phyloP scores from a whole-genome alignment of 306 rosid genomes.

The Psophocarpus tetragonolobus region DNA sequence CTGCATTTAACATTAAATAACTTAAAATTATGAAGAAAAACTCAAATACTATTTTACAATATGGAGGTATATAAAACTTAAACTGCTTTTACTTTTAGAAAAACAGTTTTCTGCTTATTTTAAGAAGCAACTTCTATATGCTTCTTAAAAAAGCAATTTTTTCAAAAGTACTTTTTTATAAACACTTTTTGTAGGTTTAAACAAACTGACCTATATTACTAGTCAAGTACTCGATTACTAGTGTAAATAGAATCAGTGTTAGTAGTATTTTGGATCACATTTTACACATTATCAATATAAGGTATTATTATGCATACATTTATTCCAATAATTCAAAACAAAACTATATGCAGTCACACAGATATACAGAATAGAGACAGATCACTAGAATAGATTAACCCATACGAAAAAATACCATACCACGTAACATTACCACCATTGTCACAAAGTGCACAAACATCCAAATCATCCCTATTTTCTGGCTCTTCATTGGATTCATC shows the following conservation, averaged over 20 bases:
- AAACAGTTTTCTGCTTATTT: too few relatives aligned
- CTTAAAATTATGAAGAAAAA: background rate
- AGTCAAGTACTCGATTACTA: background rate
- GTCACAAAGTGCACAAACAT: conserved; percentile 88
- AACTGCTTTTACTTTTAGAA: conserved; percentile 1
- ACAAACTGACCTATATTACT: too few relatives aligned
- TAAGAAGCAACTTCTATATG: too few relatives aligned
- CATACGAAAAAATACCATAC: conserved; percentile 46
- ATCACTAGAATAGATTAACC: background rate
- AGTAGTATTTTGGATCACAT: background rate
- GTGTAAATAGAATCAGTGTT: background rate
- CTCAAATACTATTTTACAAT: background rate
- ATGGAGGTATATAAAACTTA: background rate
- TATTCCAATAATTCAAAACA: background rate
- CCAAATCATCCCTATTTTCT: conserved; percentile 51
- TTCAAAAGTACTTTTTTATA: too few relatives aligned
- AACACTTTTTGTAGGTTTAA: too few relatives aligned
- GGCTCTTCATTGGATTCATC: conserved; percentile 51
- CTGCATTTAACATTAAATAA: conserved; percentile 45
- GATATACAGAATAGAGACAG: background rate
- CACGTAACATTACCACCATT: conserved; percentile 74
- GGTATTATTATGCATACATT: background rate
- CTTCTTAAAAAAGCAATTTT: too few relatives aligned
- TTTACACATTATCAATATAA: background rate
- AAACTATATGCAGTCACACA: background rate